phyloP scores from a whole-genome alignment of 306 rosid genomes.

The Vigna radiata region DNA sequence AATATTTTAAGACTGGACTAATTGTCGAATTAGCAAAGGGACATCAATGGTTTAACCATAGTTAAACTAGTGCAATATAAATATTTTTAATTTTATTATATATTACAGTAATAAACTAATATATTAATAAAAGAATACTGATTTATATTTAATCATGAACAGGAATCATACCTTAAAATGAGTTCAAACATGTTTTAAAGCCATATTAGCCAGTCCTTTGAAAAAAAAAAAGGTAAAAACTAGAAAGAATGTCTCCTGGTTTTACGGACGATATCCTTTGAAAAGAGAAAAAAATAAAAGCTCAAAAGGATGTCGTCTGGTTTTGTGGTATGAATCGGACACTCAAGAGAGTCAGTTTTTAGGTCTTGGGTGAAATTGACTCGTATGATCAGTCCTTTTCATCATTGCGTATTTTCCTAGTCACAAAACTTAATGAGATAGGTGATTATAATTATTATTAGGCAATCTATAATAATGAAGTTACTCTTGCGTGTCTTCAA shows the following conservation, averaged over 20 bases:
- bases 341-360: neutral
- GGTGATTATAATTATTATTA: slow-evolving; percentile 13
- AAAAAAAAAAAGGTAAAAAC: neutral
- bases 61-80: neutral
- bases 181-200: slow-evolving; percentile 14
- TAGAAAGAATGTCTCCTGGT: neutral
- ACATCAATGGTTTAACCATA: neutral
- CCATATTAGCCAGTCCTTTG: neutral
- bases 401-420: slow-evolving; percentile 8
- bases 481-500: slow-evolving; percentile 24
- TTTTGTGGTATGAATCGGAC: neutral
- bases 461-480: slow-evolving; percentile 14
- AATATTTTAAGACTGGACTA: neutral
- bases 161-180: neutral
- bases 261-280: neutral
- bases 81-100: neutral
- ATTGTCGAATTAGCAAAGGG: neutral
- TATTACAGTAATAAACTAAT: neutral
- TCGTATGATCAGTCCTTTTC: neutral
- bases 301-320: neutral
- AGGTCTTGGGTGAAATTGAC: neutral
- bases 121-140: neutral
- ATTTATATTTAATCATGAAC: neutral
- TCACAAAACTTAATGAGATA: slow-evolving; percentile 9
- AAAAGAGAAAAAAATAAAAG: neutral